phyloP scores from a whole-genome alignment of 257 asterid species.

The Solanum infundibuliforme region DNA sequence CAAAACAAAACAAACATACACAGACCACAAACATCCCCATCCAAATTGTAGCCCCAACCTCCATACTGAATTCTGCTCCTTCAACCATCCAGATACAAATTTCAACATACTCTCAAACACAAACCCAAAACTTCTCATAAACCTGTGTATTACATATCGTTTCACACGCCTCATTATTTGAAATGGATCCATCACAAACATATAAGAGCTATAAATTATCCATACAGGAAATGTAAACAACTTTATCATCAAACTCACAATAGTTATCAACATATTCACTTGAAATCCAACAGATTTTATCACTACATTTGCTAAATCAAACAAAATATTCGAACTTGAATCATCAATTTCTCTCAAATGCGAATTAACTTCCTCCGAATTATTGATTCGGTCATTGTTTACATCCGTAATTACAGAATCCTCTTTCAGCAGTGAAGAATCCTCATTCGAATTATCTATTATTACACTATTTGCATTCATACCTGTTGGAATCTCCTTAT shows the following conservation, averaged over 20 bases:
- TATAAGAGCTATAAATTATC: constrained; percentile 34
- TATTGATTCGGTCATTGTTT: not conserved
- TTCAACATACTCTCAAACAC: constrained; percentile 17
- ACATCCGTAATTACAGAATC: constrained; percentile 22
- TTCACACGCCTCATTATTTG: constrained; percentile 29
- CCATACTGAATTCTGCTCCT: constrained; percentile 48
- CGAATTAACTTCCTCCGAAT: constrained; percentile 21
- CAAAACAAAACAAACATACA: constrained; percentile 65
- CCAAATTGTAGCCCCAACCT: constrained; percentile 59
- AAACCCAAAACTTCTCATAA: constrained; percentile 22
- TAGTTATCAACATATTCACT: constrained; percentile 29
- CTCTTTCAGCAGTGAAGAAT: not conserved
- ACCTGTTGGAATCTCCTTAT: constrained; percentile 5
- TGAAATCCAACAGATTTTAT: constrained; percentile 51
- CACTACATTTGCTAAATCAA: constrained; percentile 28
- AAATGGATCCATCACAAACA: constrained; percentile 63
- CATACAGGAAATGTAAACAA: constrained; percentile 34
- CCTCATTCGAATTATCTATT: not conserved
- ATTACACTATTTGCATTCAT: not conserved
- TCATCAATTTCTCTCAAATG: constrained; percentile 24
- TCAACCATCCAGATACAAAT: constrained; percentile 41
- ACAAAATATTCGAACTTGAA: constrained; percentile 25
- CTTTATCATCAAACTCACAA: constrained; percentile 27
- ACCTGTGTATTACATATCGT: constrained; percentile 16
- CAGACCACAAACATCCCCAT: constrained; percentile 90